Evolutionary conservation across 306 rosid genomes (phyloP).

Genomic region (Rubus parviflorus): DNA sequence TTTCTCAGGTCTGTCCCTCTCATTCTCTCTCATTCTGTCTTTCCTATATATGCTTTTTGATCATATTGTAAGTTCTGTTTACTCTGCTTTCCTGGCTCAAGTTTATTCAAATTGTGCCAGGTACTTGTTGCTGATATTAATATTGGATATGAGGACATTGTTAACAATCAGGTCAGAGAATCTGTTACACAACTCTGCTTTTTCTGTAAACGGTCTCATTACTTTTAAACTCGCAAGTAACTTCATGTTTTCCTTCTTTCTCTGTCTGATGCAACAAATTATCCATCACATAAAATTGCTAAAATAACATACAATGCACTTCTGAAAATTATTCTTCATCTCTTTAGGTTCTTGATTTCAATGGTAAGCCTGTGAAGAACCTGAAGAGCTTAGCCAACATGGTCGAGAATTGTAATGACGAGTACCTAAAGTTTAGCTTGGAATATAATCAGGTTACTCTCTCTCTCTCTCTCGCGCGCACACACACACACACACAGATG

Average conservation of each 20-base stretch:
- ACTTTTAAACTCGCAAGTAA: background rate
- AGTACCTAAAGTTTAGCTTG: constrained; percentile 62
- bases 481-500: background rate
- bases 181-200: background rate
- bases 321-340: constrained; percentile 5
- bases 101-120: constrained; percentile 37
- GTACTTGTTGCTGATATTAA: constrained; percentile 85
- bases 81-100: constrained; percentile 11
- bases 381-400: constrained; percentile 69
- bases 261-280: background rate
- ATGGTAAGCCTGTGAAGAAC: constrained; percentile 64
- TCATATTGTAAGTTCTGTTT: background rate
- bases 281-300: background rate
- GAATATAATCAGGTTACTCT: constrained; percentile 68
- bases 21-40: background rate
- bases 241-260: background rate
- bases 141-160: constrained; percentile 77
- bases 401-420: constrained; percentile 69
- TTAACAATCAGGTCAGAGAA: constrained; percentile 63
- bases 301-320: background rate
- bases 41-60: constrained; percentile 4
- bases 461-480: constrained; percentile 17
- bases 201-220: background rate
- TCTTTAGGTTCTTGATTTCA: constrained; percentile 64
- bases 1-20: constrained; percentile 59